phyloP scores from a whole-genome alignment of 768 basidiomycete species.

The Tulasnella sp. region DNA sequence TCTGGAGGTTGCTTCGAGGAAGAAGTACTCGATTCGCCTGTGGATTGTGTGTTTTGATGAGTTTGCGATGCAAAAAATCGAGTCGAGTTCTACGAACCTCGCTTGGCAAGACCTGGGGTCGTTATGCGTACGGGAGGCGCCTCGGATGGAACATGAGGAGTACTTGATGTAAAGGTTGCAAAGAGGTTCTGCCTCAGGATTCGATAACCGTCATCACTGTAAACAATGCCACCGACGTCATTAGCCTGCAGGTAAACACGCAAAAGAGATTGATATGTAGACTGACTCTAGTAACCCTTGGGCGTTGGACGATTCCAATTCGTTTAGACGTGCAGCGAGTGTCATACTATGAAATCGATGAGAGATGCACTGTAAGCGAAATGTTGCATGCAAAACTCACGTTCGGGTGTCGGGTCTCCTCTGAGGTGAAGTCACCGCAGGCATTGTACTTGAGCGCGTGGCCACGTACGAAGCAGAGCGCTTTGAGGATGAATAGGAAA shows the following conservation, averaged over 20 bases:
- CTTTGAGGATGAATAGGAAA: no score
- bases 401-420: no score
- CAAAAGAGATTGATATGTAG: constrained; percentile 14
- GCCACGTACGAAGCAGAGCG: no score
- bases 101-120: background rate
- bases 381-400: no score
- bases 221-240: background rate
- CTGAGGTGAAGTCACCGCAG: no score
- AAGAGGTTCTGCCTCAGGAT: constrained; percentile 73
- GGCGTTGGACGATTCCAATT: constrained; percentile 65
- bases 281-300: constrained; percentile 65
- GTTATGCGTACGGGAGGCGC: constrained; percentile 8
- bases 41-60: no score
- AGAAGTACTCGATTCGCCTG: no score
- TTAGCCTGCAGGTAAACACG: background rate
- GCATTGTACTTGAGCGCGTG: no score
- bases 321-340: constrained; percentile 68
- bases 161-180: constrained; percentile 42
- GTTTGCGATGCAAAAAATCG: background rate
- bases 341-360: constrained; percentile 45
- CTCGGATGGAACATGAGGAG: background rate
- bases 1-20: constrained; percentile 3
- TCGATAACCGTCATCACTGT: constrained; percentile 76
- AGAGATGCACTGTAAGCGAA: no score
- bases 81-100: background rate